Evolutionary conservation across 2,329 filamentous ascomycete genomes (phyloP), one percentile per base, ranked within the genome.

Genomic region (Phaeosphaeriaceae sp.): DNA sequence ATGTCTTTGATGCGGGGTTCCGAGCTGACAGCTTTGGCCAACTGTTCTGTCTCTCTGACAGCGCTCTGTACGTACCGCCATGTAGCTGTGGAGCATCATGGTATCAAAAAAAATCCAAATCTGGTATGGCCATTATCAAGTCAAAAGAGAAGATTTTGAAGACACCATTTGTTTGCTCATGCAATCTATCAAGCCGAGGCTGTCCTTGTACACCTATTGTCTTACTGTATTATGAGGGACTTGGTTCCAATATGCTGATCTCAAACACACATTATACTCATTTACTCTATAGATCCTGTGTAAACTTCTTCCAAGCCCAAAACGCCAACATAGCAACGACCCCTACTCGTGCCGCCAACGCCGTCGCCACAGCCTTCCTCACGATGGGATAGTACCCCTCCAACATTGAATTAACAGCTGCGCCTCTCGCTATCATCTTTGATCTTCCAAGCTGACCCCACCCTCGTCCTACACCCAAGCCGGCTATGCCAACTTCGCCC

Each of bases 381-480:
- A 82, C 74, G 49, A 80, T 73, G 38, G 79, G 77, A 62, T 81
- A 81, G 50, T 82, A 82, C 11, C 80, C 80, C 56, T 81, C 78
- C 5, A 82, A 63, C 73, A 81, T 74, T 0, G 74, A 75, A 33
- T 77, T 74, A 3, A 81, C 77, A 8, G 76, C 76, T 12, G 71
- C 70, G 1, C 68, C 70, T 45, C 71, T 56, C 6, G 64, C 60
- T 56, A 75, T 63, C 70, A 76, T 67, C 65, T 71, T 67, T 35
- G 67, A 62, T 52, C 71, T 49, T 39, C 70, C 56, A 28, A 66
- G 60, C 51, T 72, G 60, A 23, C 67, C 63, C 66, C 73, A 74
- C n/a, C 66, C 59, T 28, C 67, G 60, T 2, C 77, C 77, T 7
- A 76, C 75, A 4, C 77, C 76, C 18, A 78, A 49, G 0, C 77